Conservation (phyloP, 75 land plant species). For the Selaginella moellendorffii region DNA sequence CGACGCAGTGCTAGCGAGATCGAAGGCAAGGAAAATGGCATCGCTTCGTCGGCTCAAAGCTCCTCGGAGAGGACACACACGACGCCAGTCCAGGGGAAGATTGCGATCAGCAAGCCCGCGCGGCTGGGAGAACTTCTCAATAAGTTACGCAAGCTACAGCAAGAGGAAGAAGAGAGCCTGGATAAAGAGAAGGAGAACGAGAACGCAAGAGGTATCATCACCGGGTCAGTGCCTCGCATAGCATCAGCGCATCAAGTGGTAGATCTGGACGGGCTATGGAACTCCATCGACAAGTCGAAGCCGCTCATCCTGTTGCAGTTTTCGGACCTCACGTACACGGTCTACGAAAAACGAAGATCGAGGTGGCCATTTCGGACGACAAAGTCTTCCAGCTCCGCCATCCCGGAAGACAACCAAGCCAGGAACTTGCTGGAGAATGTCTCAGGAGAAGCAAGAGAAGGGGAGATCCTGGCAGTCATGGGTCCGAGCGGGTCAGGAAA, state of each 20-base stretch:
- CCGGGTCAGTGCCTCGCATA: not conserved
- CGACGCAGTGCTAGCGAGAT: not conserved
- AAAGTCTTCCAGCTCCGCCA: too few relatives aligned
- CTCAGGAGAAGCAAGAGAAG: slow-evolving; percentile 67
- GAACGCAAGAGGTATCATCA: not conserved
- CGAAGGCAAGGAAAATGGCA: not conserved
- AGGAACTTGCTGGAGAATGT: slow-evolving; percentile 31
- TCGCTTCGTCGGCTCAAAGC: not conserved
- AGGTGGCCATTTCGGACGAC: not conserved
- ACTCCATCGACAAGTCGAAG: not conserved
- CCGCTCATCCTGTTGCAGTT: not conserved
- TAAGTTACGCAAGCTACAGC: not conserved
- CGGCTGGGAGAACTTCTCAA: not conserved
- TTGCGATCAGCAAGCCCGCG: not conserved
- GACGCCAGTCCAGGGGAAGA: not conserved
- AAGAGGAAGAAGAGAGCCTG: not conserved
- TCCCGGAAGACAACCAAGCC: not conserved
- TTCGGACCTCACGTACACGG: not conserved
- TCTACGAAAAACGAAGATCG: not conserved
- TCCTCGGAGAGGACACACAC: not conserved
- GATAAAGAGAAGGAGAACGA: too few relatives aligned
- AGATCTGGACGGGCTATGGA: not conserved
- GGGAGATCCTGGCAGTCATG: slow-evolving; percentile 67
- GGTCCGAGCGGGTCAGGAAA: slow-evolving; percentile 82
- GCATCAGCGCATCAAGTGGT: not conserved